Base-by-base conservation (phyloP, 23 red algal genomes). In the Gracilaria gracilis region DNA sequence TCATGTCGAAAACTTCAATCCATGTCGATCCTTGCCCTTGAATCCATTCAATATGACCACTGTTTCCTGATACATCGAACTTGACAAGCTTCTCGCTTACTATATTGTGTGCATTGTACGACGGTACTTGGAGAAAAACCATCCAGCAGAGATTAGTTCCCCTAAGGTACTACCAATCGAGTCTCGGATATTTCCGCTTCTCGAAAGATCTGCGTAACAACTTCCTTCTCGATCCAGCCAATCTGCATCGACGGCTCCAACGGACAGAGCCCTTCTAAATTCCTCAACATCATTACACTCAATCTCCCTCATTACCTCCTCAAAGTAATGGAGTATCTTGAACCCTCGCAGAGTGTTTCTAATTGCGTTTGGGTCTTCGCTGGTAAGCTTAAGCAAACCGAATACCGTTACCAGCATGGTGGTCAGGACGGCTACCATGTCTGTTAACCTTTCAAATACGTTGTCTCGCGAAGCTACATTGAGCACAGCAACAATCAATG, bases 301-400 rank as follows among this genome's bases (percentile, higher is more conserved):
- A 35, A 71, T 4, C 25, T 71, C 66, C 31, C 66, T 34, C 66
- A 71, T 19, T 14, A 71, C 66, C 13, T 71, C 66, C 13, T 71
- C 66, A 39, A 71, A 71, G 35, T 71, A 39, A 17, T 25, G 66
- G 3, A 71, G 66, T 34, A 71, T 25, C 35, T 71, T 71, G 66
- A 71, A 71, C 42, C 42, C 42, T 46, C 42, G 42, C 11, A 46
- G 42, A 46, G 42, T 46, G 42, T 46, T 27, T 15, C 58, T 64
- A 36, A 85, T 85, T n/a, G 37, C 81, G 39, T 85, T 85, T 21
- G 29, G 33, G 81, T 85, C 81, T 57, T 85, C 81, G 49, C 81
- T 85, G 2, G 19, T 85, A 20, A 85, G 46, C 27, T 85, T 67
- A 24, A 85, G 9, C 61, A 85, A 40, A 46, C 81, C 81, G 27